Evolutionary conservation across 1,139 yeast species (phyloP).

Genomic region (Suhomyces maxii): DNA sequence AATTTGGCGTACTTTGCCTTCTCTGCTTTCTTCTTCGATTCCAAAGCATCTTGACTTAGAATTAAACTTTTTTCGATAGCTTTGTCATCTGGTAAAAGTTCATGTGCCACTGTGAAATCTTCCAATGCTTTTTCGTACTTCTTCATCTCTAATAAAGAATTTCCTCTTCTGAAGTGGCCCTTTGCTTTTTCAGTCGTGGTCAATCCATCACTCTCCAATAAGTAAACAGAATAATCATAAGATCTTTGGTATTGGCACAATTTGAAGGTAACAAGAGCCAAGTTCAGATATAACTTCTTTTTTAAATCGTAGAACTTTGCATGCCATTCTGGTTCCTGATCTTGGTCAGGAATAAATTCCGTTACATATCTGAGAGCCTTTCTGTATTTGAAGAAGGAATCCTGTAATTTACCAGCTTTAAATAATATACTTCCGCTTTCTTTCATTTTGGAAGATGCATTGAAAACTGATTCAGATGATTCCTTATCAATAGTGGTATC

Average conservation of each 20-base stretch:
- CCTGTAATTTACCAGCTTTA: slow-evolving; percentile 49
- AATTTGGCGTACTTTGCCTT: slow-evolving; percentile 59
- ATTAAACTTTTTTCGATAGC: slow-evolving; percentile 46
- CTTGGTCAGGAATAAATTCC: slow-evolving; percentile 71
- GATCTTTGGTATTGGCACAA: slow-evolving; percentile 45
- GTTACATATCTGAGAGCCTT: slow-evolving; percentile 67
- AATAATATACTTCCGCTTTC: slow-evolving; percentile 64
- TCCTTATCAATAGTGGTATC: slow-evolving; percentile 59
- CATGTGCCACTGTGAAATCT: slow-evolving; percentile 46
- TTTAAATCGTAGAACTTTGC: slow-evolving; percentile 54
- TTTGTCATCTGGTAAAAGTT: slow-evolving; percentile 51
- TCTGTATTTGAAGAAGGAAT: slow-evolving; percentile 59
- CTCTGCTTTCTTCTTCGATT: slow-evolving; percentile 47
- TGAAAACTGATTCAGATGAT: slow-evolving; percentile 52
- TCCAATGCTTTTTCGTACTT: slow-evolving; percentile 51
- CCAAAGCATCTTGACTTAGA: slow-evolving; percentile 37
- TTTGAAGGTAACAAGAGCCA: slow-evolving; percentile 54
- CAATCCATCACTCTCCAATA: slow-evolving; percentile 50
- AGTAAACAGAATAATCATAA: slow-evolving; percentile 52
- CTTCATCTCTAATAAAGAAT: slow-evolving; percentile 43
- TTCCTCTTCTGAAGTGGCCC: slow-evolving; percentile 61
- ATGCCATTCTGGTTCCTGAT: slow-evolving; percentile 57
- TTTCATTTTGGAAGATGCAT: slow-evolving; percentile 56
- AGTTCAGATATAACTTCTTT: slow-evolving; percentile 60
- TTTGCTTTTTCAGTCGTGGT: slow-evolving; percentile 54